Evolutionary conservation across 1,284 basidiomycete genomes (phyloP).

Genomic region (Schizopora paradoxa): DNA sequence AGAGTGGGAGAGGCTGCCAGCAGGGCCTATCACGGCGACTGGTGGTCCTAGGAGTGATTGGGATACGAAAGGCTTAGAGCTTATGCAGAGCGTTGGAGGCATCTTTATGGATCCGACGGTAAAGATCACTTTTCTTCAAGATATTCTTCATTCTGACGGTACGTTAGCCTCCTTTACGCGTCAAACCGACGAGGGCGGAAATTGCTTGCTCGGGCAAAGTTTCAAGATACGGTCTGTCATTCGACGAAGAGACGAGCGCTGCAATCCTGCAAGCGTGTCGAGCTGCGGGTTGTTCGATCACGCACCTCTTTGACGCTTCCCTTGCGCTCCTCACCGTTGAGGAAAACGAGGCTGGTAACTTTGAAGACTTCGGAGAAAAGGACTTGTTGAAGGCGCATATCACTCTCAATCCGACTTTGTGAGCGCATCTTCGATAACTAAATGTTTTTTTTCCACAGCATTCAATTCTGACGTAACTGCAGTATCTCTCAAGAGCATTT

Average conservation of each 20-base stretch:
- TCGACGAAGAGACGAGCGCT: background rate
- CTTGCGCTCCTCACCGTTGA: background rate
- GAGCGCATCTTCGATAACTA: background rate
- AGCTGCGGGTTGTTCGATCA: background rate
- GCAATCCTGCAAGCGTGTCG: background rate
- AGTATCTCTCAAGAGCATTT: slow-evolving; percentile 5
- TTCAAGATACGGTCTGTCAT: background rate
- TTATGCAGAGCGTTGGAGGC: slow-evolving; percentile 1
- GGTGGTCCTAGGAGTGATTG: slow-evolving; percentile 17
- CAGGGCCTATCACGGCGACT: slow-evolving; percentile 17
- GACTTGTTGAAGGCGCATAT: background rate
- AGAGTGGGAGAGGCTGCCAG: slow-evolving; percentile 17
- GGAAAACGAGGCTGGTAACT: background rate
- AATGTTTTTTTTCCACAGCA: no score
- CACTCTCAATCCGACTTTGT: slow-evolving; percentile 2
- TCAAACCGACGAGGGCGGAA: background rate
- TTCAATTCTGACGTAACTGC: background rate
- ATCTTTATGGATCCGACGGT: background rate
- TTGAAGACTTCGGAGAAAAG: no score
- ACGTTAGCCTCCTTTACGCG: background rate
- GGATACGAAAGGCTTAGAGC: slow-evolving; percentile 8
- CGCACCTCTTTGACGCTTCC: background rate
- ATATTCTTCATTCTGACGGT: background rate
- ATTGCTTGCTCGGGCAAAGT: background rate
- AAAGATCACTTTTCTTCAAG: background rate